phyloP scores from a whole-genome alignment of 805 yeast genomes.

The Yamadazyma akitaensis region DNA sequence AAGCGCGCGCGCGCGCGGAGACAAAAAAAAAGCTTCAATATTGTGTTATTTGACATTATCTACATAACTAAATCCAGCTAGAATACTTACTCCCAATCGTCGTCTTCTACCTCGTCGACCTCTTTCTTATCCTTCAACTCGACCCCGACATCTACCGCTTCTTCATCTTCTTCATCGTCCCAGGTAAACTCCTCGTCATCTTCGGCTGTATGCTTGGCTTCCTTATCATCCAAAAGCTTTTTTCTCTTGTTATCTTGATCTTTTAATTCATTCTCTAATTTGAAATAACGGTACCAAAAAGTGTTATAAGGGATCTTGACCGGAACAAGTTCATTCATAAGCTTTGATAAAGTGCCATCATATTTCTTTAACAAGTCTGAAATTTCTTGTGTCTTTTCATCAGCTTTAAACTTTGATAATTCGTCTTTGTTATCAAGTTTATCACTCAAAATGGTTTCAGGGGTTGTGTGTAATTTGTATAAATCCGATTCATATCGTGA shows the following conservation, averaged over 20 bases:
- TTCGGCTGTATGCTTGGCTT: constrained; percentile 30
- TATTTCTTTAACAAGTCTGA: constrained; percentile 45
- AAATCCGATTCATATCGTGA: constrained; percentile 39
- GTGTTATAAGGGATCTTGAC: constrained; percentile 50
- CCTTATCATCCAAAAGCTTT: constrained; percentile 48
- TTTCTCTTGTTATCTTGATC: constrained; percentile 66
- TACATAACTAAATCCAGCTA: neutral
- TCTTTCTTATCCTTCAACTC: constrained; percentile 7
- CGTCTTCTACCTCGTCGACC: constrained; percentile 34
- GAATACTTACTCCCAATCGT: constrained; percentile 53
- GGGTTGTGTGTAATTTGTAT: constrained; percentile 36
- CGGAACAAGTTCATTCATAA: constrained; percentile 69
- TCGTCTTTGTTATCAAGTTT: constrained; percentile 9
- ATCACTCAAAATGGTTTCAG: constrained; percentile 17
- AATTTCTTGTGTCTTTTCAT: constrained; percentile 49
- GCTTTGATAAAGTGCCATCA: constrained; percentile 45
- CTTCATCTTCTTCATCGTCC: constrained; percentile 48
- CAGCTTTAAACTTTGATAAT: constrained; percentile 37
- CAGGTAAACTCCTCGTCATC: constrained; percentile 53
- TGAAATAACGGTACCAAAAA: constrained; percentile 77
- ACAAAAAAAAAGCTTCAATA: too few species aligned
- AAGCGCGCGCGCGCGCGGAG: neutral
- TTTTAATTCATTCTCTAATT: constrained; percentile 48
- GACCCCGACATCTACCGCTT: constrained; percentile 14
- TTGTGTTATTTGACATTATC: too few species aligned